Evolutionary conservation across 108 stramenopile species (phyloP), one percentile per base, ranked within the genome.

Genomic region (Cyclotella choctawhatcheeana): DNA sequence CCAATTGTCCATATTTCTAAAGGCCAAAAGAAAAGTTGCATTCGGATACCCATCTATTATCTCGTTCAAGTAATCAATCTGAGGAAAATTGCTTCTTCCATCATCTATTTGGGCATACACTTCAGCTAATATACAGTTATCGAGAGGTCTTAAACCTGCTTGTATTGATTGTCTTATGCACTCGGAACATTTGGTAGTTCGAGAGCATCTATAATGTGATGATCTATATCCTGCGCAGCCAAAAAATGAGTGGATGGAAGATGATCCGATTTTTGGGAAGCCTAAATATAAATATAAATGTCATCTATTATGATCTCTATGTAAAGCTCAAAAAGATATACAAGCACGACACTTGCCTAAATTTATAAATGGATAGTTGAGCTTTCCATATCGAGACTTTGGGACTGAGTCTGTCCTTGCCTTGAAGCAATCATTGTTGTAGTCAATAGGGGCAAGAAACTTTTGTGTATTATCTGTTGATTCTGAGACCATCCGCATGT

Each of bases 161-260:
- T 1, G 2, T 1, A 62, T 25, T 14, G 60, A 62, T 5, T 1
- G 37, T 20, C 1, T 1, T n/a, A 62, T 62, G 22, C 60, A 62
- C 21, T 62, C 40, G 37, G 60, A 17, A 30, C 60, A 62, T 6
- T 14, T 13, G 5, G 17, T 12, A 24, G 37, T 44, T 2, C 40
- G 60, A 0, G 43, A 40, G 24, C 60, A 62, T 44, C 60, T 25
- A 43, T 62, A 62, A 24, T 62, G 60, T 20, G 29, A 21, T 5
- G 60, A 40, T 20, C 60, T n/a, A 43, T 62, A 62, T 40, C 60
- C 60, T 10, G 60, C 60, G 37, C 60, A 62, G 12, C 40, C 60
- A 43, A 62, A 62, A 24, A 62, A 62, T 1, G 60, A 62, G 22
- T 62, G 60, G 22, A 62, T 13, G 60, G 60, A 43, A 40, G 60